Conservation (phyloP, 148 eudicot species). For the Fagopyrum homotropicum region DNA sequence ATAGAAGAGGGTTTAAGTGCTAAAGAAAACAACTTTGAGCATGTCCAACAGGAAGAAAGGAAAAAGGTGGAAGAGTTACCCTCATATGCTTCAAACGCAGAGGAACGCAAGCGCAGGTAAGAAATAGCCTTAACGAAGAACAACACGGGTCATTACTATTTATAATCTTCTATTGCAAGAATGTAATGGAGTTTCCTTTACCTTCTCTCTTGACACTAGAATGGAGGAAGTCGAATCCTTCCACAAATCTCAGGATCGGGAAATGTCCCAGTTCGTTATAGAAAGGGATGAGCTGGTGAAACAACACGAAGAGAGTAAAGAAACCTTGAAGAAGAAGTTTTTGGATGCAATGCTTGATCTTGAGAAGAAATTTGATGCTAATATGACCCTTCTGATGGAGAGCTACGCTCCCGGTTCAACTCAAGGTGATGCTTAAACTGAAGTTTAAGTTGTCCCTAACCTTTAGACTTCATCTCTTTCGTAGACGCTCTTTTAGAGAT, state of each 20-base stretch:
- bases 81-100: slow-evolving; percentile 21
- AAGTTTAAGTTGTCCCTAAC: not conserved
- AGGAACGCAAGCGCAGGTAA: slow-evolving; percentile 41
- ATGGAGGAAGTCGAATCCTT: slow-evolving; percentile 30
- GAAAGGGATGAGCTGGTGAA: slow-evolving; percentile 43
- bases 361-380: slow-evolving; percentile 41
- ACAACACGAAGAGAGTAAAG: slow-evolving; percentile 29
- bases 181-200: not conserved
- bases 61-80: slow-evolving; percentile 35
- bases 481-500: not conserved
- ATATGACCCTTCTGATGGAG: slow-evolving; percentile 43
- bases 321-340: slow-evolving; percentile 41
- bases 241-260: slow-evolving; percentile 37
- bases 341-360: slow-evolving; percentile 40
- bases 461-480: not conserved
- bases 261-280: slow-evolving; percentile 36
- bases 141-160: not conserved
- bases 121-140: not conserved
- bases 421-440: not conserved
- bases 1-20: not conserved
- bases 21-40: slow-evolving; percentile 5
- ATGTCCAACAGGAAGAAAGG: slow-evolving; percentile 16
- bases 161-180: not conserved
- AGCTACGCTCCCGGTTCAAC: slow-evolving; percentile 35
- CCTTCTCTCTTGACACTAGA: slow-evolving; percentile 22